phyloP scores from a whole-genome alignment of 345 rosid genomes.

The Mallotus nudiflorus region DNA sequence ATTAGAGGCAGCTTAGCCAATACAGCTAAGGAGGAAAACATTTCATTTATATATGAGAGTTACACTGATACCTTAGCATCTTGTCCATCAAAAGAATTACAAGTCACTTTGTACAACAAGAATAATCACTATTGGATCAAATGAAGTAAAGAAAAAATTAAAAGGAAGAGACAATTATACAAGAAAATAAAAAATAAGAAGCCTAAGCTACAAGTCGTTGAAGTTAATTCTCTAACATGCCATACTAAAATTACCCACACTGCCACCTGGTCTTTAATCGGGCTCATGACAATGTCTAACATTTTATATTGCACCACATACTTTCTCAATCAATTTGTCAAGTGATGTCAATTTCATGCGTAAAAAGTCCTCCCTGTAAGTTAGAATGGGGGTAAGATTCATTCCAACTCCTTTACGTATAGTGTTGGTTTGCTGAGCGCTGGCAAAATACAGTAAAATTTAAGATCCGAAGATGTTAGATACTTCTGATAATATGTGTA shows the following conservation, averaged over 20 bases:
- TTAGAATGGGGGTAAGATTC: constrained; percentile 77
- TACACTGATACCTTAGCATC: too few relatives aligned
- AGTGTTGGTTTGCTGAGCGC: constrained; percentile 37
- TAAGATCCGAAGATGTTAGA: not conserved
- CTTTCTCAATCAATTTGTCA: constrained; percentile 84
- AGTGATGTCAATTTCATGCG: constrained; percentile 88
- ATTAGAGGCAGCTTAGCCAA: too few relatives aligned
- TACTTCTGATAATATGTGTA: not conserved
- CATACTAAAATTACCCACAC: constrained; percentile 69
- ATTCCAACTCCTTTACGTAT: constrained; percentile 50
- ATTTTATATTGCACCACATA: constrained; percentile 79
- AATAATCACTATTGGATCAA: too few relatives aligned
- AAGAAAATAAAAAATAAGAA: too few relatives aligned
- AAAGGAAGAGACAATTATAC: too few relatives aligned
- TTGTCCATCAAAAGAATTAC: too few relatives aligned
- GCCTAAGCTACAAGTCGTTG: too few relatives aligned
- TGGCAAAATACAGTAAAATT: not conserved
- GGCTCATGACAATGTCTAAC: constrained; percentile 85
- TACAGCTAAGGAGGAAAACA: too few relatives aligned
- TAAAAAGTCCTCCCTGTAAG: constrained; percentile 87
- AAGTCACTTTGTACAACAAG: too few relatives aligned
- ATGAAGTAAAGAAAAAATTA: too few relatives aligned
- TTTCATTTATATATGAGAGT: too few relatives aligned
- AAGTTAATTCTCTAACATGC: too few relatives aligned
- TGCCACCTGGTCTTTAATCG: constrained; percentile 79